Percentiles rank a stretch among this genome's conserved stretches.
Evolutionary conservation across 2,329 filamentous ascomycete species (phyloP).

Genomic region (Rugonectria rugulosa): DNA sequence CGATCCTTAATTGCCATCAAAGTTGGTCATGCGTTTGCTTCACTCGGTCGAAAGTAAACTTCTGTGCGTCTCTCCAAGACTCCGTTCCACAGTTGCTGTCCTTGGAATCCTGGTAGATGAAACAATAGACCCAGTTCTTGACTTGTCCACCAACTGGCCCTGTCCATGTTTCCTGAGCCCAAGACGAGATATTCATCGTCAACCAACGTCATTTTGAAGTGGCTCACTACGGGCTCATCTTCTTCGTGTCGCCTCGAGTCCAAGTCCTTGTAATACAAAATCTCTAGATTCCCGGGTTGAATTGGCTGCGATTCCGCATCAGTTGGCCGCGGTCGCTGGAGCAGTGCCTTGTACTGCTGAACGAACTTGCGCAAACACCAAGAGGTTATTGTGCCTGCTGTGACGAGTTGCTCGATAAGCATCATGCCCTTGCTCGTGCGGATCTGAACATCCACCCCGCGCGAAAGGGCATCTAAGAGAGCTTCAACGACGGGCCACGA

Average conservation of each 20-base stretch:
- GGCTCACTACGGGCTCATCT: conserved; percentile 74
- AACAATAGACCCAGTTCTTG: conserved; percentile 79
- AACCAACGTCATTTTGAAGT: conserved; percentile 79
- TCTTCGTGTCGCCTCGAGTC: conserved; percentile 37
- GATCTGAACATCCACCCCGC: conserved; percentile 73
- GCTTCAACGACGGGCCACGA: conserved; percentile 68
- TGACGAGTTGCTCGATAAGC: conserved; percentile 82
- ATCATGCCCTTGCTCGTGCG: conserved; percentile 75
- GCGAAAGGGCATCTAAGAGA: conserved; percentile 65
- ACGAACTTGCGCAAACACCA: conserved; percentile 68
- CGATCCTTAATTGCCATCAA: background rate
- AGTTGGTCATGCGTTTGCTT: conserved; percentile 6
- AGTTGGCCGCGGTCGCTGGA: conserved; percentile 24
- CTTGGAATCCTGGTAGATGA: conserved; percentile 50
- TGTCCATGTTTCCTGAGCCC: conserved; percentile 84
- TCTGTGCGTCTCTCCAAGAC: conserved; percentile 48
- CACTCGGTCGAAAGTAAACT: conserved; percentile 40
- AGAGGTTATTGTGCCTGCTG: conserved; percentile 76
- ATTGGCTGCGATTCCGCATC: conserved; percentile 53
- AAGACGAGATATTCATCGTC: conserved; percentile 73
- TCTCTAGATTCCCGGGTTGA: conserved; percentile 57
- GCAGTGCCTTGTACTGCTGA: conserved; percentile 55
- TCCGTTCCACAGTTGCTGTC: conserved; percentile 48
- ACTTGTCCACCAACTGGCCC: conserved; percentile 86
- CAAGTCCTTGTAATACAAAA: conserved; percentile 65